Percentiles rank a stretch among this genome's conserved stretches.
Conservation (phyloP, 2,329 filamentous ascomycete species). For the Sclerotinia spermophila region DNA sequence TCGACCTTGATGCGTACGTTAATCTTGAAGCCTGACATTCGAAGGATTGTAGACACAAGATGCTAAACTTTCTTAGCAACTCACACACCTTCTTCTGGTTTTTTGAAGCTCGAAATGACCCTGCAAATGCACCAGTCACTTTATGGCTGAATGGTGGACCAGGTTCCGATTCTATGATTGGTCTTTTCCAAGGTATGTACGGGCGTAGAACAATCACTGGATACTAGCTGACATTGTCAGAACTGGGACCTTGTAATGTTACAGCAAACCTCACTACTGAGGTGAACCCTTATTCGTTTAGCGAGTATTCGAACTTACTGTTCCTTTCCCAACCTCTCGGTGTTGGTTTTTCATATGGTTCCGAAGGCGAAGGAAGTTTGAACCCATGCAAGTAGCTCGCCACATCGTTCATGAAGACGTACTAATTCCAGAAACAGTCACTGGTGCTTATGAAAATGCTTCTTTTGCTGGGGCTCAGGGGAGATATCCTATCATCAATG, state of each 20-base stretch:
- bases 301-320: conserved; percentile 51
- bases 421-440: conserved; percentile 4
- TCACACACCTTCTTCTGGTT: conserved; percentile 48
- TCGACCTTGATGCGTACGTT: conserved; percentile 29
- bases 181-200: conserved; percentile 43
- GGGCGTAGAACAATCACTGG: neutral
- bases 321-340: conserved; percentile 60
- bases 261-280: conserved; percentile 35
- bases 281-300: conserved; percentile 59
- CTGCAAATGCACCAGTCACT: conserved; percentile 45
- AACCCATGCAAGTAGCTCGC: conserved; percentile 20
- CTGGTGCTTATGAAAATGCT: conserved; percentile 21
- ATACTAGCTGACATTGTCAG: conserved; percentile 19
- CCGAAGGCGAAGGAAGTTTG: conserved; percentile 29
- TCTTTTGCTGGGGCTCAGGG: conserved; percentile 26
- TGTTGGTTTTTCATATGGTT: conserved; percentile 62
- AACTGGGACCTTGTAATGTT: conserved; percentile 43
- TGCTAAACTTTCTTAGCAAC: conserved; percentile 21
- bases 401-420: neutral
- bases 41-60: conserved; percentile 6
- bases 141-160: conserved; percentile 54
- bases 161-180: conserved; percentile 51
- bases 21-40: neutral
- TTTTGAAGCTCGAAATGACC: conserved; percentile 48
- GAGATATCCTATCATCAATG: conserved; percentile 39